Conservation (phyloP, 768 basidiomycete species). For the Podaxis carcinomalis region DNA sequence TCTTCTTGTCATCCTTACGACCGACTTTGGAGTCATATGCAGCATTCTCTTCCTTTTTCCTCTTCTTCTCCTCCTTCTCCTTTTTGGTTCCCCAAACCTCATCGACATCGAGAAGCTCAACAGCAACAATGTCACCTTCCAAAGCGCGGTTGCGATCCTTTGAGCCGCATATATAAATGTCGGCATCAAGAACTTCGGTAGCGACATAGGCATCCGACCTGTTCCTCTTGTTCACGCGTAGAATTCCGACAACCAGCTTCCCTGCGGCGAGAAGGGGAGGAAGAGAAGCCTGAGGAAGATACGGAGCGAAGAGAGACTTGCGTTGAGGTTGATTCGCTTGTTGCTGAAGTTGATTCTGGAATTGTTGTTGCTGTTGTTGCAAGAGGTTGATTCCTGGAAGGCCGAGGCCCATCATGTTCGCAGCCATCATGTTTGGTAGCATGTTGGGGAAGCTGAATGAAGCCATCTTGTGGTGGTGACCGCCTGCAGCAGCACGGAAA, state of each 20-base stretch:
- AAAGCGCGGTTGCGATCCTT: conserved; percentile 98
- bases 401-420: conserved; percentile 91
- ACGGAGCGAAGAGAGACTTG: conserved; percentile 97
- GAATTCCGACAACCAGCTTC: conserved; percentile 94
- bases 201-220: conserved; percentile 98
- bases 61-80: conserved; percentile 99
- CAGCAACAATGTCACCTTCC: conserved; percentile 97
- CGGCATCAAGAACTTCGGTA: conserved; percentile 96
- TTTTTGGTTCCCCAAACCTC: conserved; percentile 99
- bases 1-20: conserved; percentile 98
- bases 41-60: conserved; percentile 99
- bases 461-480: conserved; percentile 94
- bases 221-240: conserved; percentile 97
- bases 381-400: conserved; percentile 79
- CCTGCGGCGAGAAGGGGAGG: conserved; percentile 95
- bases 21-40: conserved; percentile 82
- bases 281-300: conserved; percentile 95
- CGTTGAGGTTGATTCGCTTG: conserved; percentile 90
- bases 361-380: conserved; percentile 92
- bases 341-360: conserved; percentile 94
- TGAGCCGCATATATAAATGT: conserved; percentile 98
- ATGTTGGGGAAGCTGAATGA: conserved; percentile 98
- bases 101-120: conserved; percentile 96
- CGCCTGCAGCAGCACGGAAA: conserved; percentile 92
- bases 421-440: conserved; percentile 96